A percentile compares a stretch with the other conserved stretches of the same genome.
Conservation (phyloP, 2,329 filamentous ascomycete species). For the Aspergillus sp. region DNA sequence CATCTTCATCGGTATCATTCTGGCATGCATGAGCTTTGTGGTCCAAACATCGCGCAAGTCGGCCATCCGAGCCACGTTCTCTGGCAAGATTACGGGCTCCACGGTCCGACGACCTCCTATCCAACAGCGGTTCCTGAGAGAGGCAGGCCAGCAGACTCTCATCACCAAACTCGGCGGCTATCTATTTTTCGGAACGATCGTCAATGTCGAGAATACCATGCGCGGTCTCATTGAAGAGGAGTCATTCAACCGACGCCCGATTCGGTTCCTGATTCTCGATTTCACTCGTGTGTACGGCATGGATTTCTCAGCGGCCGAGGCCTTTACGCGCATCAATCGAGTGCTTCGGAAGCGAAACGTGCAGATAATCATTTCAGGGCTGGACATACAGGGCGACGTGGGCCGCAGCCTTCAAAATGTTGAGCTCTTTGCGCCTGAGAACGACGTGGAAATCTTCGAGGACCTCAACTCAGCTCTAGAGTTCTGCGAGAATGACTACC, state of each 20-base stretch:
- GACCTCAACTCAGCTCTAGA: slow-evolving; percentile 92
- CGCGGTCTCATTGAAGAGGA: slow-evolving; percentile 79
- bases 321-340: slow-evolving; percentile 88
- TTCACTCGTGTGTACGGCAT: slow-evolving; percentile 86
- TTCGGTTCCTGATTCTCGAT: slow-evolving; percentile 87
- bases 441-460: slow-evolving; percentile 76
- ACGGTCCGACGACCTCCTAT: slow-evolving; percentile 89
- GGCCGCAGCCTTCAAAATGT: slow-evolving; percentile 79
- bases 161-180: slow-evolving; percentile 91
- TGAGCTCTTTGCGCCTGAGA: slow-evolving; percentile 72
- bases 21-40: slow-evolving; percentile 88
- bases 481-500: slow-evolving; percentile 88
- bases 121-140: slow-evolving; percentile 80
- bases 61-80: slow-evolving; percentile 86
- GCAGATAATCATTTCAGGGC: slow-evolving; percentile 76
- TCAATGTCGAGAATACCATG: slow-evolving; percentile 88
- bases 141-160: slow-evolving; percentile 84
- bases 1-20: slow-evolving; percentile 84
- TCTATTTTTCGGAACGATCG: slow-evolving; percentile 98
- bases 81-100: slow-evolving; percentile 83
- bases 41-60: slow-evolving; percentile 88
- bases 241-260: slow-evolving; percentile 72
- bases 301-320: slow-evolving; percentile 94
- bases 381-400: slow-evolving; percentile 72
- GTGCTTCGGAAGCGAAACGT: slow-evolving; percentile 76